A percentile compares a stretch with the other conserved stretches of the same genome.
Evolutionary conservation across 2,329 filamentous ascomycete species (phyloP).

Genomic region (Clarireedia paspali): DNA sequence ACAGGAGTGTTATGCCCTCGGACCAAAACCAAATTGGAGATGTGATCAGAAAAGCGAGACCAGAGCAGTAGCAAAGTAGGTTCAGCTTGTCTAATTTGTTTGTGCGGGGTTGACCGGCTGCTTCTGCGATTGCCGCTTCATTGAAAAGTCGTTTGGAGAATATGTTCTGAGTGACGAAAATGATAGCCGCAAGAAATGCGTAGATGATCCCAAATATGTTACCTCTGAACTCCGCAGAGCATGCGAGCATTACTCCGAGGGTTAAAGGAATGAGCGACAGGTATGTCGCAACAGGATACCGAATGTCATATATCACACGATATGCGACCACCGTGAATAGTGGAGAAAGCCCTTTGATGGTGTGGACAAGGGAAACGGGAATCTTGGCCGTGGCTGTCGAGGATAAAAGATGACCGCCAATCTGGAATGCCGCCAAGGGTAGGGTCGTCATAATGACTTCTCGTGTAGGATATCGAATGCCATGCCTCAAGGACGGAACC

Average conservation of each 20-base stretch:
- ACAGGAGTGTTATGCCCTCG: slow-evolving; percentile 71
- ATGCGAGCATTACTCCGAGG: slow-evolving; percentile 89
- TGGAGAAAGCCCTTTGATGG: slow-evolving; percentile 94
- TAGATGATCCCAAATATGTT: slow-evolving; percentile 87
- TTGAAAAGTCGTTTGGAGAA: slow-evolving; percentile 98
- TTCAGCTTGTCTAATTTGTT: slow-evolving; percentile 95
- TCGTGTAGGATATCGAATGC: slow-evolving; percentile 70
- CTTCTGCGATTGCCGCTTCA: slow-evolving; percentile 78
- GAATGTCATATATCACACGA: slow-evolving; percentile 78
- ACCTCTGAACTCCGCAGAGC: slow-evolving; percentile 82
- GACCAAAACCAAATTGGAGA: slow-evolving; percentile 88
- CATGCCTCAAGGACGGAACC: slow-evolving; percentile 74
- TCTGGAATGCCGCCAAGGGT: slow-evolving; percentile 88
- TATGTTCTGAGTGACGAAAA: slow-evolving; percentile 98
- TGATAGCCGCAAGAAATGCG: slow-evolving; percentile 80
- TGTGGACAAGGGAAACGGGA: slow-evolving; percentile 93
- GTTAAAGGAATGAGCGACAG: slow-evolving; percentile 86
- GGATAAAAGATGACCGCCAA: slow-evolving; percentile 86
- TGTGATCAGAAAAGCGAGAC: slow-evolving; percentile 81
- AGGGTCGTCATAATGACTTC: slow-evolving; percentile 82
- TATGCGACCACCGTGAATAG: slow-evolving; percentile 94
- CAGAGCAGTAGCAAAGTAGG: slow-evolving; percentile 92
- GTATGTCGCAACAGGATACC: slow-evolving; percentile 81
- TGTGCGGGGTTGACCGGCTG: slow-evolving; percentile 56
- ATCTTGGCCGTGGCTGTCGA: slow-evolving; percentile 92